Conservation (phyloP, 371 early-diverging fungal genomes). For the Polyrhizophydium stewartii region DNA sequence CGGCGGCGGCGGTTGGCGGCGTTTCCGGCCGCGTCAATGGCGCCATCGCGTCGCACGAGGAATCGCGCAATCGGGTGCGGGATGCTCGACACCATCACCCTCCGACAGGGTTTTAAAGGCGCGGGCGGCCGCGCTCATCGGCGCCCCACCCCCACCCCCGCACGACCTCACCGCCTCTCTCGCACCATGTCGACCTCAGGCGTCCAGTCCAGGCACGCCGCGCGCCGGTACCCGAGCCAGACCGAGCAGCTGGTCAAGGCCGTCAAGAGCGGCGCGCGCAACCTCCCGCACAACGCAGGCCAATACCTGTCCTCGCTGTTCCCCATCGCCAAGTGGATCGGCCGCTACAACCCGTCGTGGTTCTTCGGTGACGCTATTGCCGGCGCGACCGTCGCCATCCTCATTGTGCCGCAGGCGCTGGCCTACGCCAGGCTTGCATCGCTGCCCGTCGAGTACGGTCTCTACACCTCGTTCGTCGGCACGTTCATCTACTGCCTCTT, state of each 20-base stretch:
- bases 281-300: not conserved
- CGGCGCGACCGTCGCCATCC: conserved; percentile 78
- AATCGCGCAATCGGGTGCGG: no score
- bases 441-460: conserved; percentile 79
- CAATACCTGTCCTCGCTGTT: conserved; percentile 32
- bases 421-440: conserved; percentile 69
- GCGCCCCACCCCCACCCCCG: no score
- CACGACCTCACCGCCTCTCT: no score
- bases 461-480: conserved; percentile 82
- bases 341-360: conserved; percentile 72
- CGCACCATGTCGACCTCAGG: no score
- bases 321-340: conserved; percentile 67
- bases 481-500: conserved; percentile 69
- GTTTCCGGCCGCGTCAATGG: no score
- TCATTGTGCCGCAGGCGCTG: conserved; percentile 64
- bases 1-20: no score
- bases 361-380: conserved; percentile 77
- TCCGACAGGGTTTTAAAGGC: no score
- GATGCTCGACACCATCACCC: no score
- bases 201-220: no score
- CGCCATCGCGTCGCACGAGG: no score
- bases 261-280: not conserved
- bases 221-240: not conserved
- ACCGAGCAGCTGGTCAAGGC: not conserved
- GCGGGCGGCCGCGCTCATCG: no score